Evolutionary conservation across 208 protist species (phyloP).

Genomic region (Acanthamoeba divionensis): DNA sequence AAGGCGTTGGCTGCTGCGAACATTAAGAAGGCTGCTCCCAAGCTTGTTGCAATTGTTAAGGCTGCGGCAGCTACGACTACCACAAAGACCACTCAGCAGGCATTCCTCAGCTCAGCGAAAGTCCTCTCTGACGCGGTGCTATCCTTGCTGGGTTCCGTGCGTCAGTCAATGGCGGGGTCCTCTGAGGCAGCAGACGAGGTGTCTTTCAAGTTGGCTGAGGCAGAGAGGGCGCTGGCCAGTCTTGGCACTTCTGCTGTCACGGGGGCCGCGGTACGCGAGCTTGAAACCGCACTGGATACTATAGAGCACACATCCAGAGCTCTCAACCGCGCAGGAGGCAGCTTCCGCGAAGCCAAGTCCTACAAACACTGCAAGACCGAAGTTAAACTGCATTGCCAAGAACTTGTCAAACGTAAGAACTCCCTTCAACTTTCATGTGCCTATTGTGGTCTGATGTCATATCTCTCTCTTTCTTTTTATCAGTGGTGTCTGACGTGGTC

Average conservation of each 20-base stretch:
- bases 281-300: neutral
- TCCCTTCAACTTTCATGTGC: too few species aligned
- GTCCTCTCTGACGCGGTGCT: constrained; percentile 1
- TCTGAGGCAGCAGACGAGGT: neutral
- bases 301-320: neutral
- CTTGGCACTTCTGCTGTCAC: neutral
- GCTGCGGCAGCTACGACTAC: neutral
- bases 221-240: neutral
- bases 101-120: neutral
- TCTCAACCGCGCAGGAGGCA: neutral
- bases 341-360: neutral
- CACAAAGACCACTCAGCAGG: constrained; percentile 27
- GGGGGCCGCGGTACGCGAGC: neutral
- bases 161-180: neutral
- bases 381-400: constrained; percentile 45
- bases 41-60: constrained; percentile 8
- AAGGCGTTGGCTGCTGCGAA: neutral
- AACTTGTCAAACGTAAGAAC: neutral
- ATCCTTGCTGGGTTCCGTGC: neutral
- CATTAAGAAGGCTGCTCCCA: neutral
- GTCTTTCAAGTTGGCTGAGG: neutral
- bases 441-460: too few species aligned
- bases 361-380: constrained; percentile 48
- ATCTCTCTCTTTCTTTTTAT: too few species aligned
- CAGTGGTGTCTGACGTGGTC: neutral